phyloP scores from a whole-genome alignment of 2,329 filamentous ascomycete genomes.

The Cladosporium sp. region DNA sequence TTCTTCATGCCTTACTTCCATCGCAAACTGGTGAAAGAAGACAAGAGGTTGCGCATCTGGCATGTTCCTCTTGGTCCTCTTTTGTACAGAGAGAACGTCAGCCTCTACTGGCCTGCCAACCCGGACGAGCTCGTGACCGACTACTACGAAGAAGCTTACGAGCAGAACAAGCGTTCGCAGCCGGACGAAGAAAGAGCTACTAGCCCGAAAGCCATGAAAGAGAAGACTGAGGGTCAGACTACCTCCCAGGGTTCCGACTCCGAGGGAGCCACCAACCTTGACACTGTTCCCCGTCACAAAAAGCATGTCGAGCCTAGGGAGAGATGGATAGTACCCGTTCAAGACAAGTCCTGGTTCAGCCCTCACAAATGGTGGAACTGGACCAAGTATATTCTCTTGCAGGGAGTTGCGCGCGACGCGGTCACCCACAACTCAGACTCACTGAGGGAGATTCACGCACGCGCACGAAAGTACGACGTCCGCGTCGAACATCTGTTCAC shows the following conservation, averaged over 20 bases:
- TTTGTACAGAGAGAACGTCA: slow-evolving; percentile 36
- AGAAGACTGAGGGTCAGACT: too few species aligned
- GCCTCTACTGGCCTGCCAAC: slow-evolving; percentile 24
- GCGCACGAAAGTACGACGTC: slow-evolving; percentile 53
- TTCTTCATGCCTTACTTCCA: slow-evolving; percentile 61
- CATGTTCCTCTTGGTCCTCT: slow-evolving; percentile 48
- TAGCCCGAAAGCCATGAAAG: background rate
- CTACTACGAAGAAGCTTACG: slow-evolving; percentile 21
- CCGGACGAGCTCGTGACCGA: slow-evolving; percentile 19
- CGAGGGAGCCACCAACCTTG: too few species aligned
- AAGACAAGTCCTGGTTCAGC: slow-evolving; percentile 10
- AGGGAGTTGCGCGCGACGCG: slow-evolving; percentile 21
- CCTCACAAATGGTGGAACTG: slow-evolving; percentile 16
- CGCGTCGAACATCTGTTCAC: slow-evolving; percentile 60
- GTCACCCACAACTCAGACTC: slow-evolving; percentile 40
- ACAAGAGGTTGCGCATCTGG: slow-evolving; percentile 56
- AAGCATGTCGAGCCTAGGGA: slow-evolving; percentile 1
- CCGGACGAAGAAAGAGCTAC: slow-evolving; percentile 3
- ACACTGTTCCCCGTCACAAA: background rate
- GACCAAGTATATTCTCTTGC: slow-evolving; percentile 19
- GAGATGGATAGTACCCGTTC: slow-evolving; percentile 6
- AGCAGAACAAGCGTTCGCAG: slow-evolving; percentile 9
- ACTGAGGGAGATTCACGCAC: slow-evolving; percentile 43
- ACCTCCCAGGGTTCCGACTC: too few species aligned
- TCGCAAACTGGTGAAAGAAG: slow-evolving; percentile 55